These are phyloP conservation scores for Xylariales sp. DNA, from an alignment of 2,329 filamentous ascomycete genomes.

Conservation along the genomic window DNA sequence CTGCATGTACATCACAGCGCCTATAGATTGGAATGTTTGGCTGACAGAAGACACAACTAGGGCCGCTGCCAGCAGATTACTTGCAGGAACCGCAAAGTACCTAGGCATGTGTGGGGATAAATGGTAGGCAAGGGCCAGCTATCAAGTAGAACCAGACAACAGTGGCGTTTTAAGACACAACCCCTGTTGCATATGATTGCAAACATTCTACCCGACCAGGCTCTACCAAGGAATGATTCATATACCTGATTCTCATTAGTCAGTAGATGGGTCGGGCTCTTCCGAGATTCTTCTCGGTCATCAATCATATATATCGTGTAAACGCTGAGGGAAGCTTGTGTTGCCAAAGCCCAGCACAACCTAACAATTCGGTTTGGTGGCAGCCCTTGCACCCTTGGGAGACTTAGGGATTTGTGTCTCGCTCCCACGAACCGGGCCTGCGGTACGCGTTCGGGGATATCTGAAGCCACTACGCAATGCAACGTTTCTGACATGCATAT, in stretches of 20 bases:
- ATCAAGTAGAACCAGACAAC: constrained; percentile 25
- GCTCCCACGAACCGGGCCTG: constrained; percentile 32
- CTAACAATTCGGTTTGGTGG: not conserved
- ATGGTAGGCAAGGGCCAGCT: constrained; percentile 22
- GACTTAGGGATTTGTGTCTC: not conserved
- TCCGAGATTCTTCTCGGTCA: constrained; percentile 33
- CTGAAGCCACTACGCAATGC: constrained; percentile 21
- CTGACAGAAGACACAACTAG: constrained; percentile 24
- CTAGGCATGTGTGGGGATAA: constrained; percentile 23
- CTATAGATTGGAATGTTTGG: constrained; percentile 35
- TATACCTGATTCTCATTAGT: constrained; percentile 18
- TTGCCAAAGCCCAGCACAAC: not conserved
- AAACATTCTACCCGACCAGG: constrained; percentile 26
- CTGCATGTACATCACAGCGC: constrained; percentile 36
- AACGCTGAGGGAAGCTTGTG: constrained; percentile 6
- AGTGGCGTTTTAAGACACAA: constrained; percentile 26
- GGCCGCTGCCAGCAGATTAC: constrained; percentile 12
- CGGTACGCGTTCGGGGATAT: constrained; percentile 32
- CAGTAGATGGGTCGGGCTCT: constrained; percentile 25
- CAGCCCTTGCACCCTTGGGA: not conserved
- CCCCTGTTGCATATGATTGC: constrained; percentile 33
- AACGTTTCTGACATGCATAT: constrained; percentile 37
- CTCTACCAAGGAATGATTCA: constrained; percentile 1
- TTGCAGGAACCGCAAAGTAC: constrained; percentile 34
- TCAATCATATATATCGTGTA: not conserved